Conservation (phyloP, 495 filamentous ascomycete genomes). For the Copromyces sp. region DNA sequence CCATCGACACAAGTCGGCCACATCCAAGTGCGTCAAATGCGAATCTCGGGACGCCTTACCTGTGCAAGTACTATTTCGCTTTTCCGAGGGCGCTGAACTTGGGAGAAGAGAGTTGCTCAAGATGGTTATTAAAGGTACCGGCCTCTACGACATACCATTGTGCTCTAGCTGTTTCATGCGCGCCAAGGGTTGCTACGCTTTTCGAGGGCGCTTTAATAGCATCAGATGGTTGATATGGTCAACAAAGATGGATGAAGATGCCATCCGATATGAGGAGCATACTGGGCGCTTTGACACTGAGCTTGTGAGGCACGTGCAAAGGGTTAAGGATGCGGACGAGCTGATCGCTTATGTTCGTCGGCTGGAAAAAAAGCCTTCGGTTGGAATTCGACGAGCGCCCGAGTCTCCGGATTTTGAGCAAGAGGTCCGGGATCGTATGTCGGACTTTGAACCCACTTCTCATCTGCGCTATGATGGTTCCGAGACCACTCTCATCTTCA, state of each 20-base stretch:
- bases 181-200: not conserved
- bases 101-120: not conserved
- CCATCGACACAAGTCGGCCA: not conserved
- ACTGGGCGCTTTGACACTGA: not conserved
- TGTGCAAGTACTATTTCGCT: not conserved
- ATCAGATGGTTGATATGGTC: not conserved
- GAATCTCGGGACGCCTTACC: not conserved
- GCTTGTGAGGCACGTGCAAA: not conserved
- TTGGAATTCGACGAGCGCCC: not conserved
- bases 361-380: not conserved
- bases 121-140: not conserved
- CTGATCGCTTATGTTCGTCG: not conserved
- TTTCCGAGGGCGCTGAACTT: not conserved
- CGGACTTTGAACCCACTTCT: not conserved
- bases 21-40: not conserved
- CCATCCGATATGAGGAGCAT: not conserved
- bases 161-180: not conserved
- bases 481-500: not conserved
- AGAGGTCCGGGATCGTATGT: not conserved
- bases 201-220: not conserved
- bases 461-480: not conserved
- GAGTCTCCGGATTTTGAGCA: not conserved
- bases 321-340: not conserved
- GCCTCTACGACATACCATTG: not conserved
- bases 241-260: not conserved